These are phyloP conservation scores for Calonectria pteridis DNA, from an alignment of 2,329 filamentous ascomycete species.

Conservation along the genomic window DNA sequence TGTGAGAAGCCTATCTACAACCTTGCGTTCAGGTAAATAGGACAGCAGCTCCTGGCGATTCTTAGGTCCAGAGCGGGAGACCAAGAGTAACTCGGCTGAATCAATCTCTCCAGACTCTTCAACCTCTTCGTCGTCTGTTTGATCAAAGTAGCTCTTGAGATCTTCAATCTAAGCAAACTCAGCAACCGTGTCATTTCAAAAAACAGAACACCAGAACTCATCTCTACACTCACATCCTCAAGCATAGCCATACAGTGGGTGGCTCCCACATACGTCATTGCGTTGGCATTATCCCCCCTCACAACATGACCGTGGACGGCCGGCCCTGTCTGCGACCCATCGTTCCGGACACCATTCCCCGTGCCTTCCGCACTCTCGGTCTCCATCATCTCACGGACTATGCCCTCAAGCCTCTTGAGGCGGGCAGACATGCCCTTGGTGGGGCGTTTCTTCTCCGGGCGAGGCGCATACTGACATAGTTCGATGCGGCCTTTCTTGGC, in stretches of 20 bases:
- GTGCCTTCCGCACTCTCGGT: conserved; percentile 43
- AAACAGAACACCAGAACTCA: neutral
- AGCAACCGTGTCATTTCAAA: neutral
- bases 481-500: conserved; percentile 61
- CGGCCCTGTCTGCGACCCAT: conserved; percentile 35
- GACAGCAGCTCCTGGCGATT: conserved; percentile 61
- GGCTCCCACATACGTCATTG: conserved; percentile 67
- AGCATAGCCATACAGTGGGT: conserved; percentile 72
- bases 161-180: conserved; percentile 64
- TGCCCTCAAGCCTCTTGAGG: conserved; percentile 66
- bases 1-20: conserved; percentile 64
- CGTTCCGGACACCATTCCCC: neutral
- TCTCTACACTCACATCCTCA: conserved; percentile 62
- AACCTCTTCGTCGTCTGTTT: conserved; percentile 54
- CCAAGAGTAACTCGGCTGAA: conserved; percentile 58
- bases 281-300: conserved; percentile 53
- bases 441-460: conserved; percentile 54
- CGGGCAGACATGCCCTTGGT: conserved; percentile 66
- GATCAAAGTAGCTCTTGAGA: conserved; percentile 69
- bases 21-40: conserved; percentile 59
- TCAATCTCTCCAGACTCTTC: conserved; percentile 52
- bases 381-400: conserved; percentile 69
- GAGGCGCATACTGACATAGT: conserved; percentile 63
- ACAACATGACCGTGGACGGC: conserved; percentile 57
- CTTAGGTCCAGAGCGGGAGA: conserved; percentile 53